phyloP scores from a whole-genome alignment of 768 basidiomycete species.

The Tylopilus intermedius region DNA sequence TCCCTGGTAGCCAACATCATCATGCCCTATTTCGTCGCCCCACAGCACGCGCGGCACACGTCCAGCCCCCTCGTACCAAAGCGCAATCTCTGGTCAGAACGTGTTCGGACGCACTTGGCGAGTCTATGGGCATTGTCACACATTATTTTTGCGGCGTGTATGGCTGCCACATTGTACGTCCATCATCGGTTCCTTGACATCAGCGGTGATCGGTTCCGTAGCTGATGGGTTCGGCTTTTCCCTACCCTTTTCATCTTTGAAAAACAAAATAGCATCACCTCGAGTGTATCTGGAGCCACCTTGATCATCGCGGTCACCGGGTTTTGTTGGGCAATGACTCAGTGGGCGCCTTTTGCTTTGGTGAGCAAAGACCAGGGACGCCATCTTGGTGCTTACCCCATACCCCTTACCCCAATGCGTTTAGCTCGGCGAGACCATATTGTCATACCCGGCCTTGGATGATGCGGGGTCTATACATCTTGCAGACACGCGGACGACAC shows the following conservation, averaged over 20 bases:
- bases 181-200: constrained; percentile 8
- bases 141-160: constrained; percentile 65
- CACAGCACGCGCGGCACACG: constrained; percentile 13
- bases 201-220: constrained; percentile 9
- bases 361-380: constrained; percentile 38
- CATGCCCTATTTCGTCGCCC: constrained; percentile 58
- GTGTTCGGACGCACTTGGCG: constrained; percentile 55
- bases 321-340: constrained; percentile 87
- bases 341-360: constrained; percentile 91
- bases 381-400: constrained; percentile 13
- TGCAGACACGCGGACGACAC: constrained; percentile 31
- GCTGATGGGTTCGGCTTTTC: constrained; percentile 8
- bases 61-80: constrained; percentile 18
- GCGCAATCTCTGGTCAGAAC: constrained; percentile 32
- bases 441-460: constrained; percentile 50
- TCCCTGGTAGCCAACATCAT: constrained; percentile 63
- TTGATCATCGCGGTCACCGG: constrained; percentile 74
- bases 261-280: constrained; percentile 53
- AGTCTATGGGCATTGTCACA: constrained; percentile 79
- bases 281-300: constrained; percentile 66
- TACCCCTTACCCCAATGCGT: constrained; percentile 9
- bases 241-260: constrained; percentile 4
- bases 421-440: constrained; percentile 82
- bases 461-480: constrained; percentile 37
- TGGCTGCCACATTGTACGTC: constrained; percentile 81